phyloP scores from a whole-genome alignment of 2,329 filamentous ascomycete genomes.

The Pseudocercospora fijiensis region DNA sequence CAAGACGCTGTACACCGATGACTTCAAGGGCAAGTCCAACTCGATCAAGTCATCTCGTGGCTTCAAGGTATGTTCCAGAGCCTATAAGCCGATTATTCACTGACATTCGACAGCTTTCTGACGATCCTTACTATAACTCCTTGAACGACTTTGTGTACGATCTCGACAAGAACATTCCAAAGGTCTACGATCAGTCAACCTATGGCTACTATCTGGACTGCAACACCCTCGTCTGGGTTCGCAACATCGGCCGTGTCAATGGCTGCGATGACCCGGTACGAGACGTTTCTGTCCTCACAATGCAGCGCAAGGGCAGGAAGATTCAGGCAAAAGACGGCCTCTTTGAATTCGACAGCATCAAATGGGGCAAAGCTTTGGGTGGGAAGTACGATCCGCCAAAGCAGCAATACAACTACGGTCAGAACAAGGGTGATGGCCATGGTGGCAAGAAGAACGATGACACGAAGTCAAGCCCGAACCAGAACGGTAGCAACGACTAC shows the following conservation, averaged over 20 bases:
- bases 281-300: not conserved
- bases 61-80: not conserved
- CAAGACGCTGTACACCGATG: not conserved
- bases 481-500: not conserved
- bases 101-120: not conserved
- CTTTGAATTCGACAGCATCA: not conserved
- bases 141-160: not conserved
- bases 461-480: not conserved
- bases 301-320: not conserved
- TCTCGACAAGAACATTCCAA: not conserved
- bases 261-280: not conserved
- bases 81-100: not conserved
- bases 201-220: not conserved
- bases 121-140: not conserved
- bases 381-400: not conserved
- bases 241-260: not conserved
- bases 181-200: not conserved
- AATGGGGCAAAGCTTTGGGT: not conserved
- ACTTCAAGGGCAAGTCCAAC: not conserved
- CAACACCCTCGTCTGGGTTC: not conserved
- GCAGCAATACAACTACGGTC: not conserved
- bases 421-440: not conserved
- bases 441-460: not conserved
- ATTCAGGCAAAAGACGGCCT: not conserved
- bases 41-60: not conserved